Percentiles rank a stretch among this genome's conserved stretches.
Evolutionary conservation across 306 rosid species (phyloP).

Genomic region (Gastrolobium bilobum): DNA sequence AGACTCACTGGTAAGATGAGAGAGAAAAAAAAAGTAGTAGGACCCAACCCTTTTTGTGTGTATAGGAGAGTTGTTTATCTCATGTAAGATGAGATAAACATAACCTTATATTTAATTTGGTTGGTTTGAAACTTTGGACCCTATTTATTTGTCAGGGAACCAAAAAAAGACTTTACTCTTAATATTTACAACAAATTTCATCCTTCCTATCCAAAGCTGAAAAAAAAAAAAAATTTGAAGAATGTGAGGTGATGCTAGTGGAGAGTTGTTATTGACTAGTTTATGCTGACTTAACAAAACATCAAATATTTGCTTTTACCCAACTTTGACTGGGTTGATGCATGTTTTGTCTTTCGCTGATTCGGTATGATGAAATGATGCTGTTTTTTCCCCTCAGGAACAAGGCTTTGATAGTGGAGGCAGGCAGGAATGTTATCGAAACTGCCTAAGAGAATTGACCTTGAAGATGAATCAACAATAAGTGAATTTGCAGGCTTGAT

Average conservation of each 20-base stretch:
- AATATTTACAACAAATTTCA: too few relatives aligned
- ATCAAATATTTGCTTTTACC: constrained; percentile 8
- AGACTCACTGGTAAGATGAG: too few relatives aligned
- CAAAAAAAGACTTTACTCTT: too few relatives aligned
- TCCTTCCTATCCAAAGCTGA: neutral
- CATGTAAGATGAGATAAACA: too few relatives aligned
- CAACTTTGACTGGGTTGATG: constrained; percentile 28
- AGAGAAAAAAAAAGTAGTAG: too few relatives aligned
- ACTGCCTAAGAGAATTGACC: constrained; percentile 60
- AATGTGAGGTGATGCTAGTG: too few relatives aligned
- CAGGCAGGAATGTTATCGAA: constrained; percentile 70
- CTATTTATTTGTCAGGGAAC: too few relatives aligned
- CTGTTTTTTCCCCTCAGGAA: constrained; percentile 51
- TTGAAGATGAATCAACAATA: constrained; percentile 62
- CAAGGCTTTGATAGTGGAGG: constrained; percentile 72
- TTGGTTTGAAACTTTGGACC: too few relatives aligned
- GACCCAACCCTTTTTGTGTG: too few relatives aligned
- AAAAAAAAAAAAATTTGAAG: too few relatives aligned
- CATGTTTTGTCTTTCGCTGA: constrained; percentile 15
- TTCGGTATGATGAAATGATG: neutral
- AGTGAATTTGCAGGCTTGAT: constrained; percentile 62
- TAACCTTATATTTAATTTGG: too few relatives aligned
- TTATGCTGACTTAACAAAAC: neutral
- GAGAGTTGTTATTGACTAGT: constrained; percentile 20
- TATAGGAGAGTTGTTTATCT: too few relatives aligned